Evolutionary conservation across 768 basidiomycete genomes (phyloP), one percentile per base, ranked within the genome.

Genomic region (Panaeolus papilionaceus): DNA sequence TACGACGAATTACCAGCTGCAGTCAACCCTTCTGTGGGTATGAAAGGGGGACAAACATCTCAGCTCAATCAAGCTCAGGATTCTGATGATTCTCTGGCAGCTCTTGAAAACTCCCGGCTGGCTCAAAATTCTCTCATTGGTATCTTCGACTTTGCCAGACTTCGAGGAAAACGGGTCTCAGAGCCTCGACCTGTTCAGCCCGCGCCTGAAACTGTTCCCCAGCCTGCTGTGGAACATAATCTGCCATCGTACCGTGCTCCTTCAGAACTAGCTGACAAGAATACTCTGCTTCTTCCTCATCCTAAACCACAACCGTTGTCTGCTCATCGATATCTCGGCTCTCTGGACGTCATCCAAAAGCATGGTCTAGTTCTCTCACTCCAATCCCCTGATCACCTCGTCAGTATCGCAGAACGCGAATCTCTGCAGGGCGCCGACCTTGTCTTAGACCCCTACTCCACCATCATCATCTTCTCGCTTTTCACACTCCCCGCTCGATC

Each of bases 401-500:
- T 93, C 26, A 82, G 86, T 37, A 82, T 94, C 12, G 82, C 89
- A 3, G 93, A 94, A 73, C 86, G 93, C 39, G 85, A 86, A 12
- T 75, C 78, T 62, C 82, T 93, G 2, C 81, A 77, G 63, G 89
- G 86, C 37, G 84, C 82, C 10, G 90, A 94, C 73, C 78, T 95
- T 38, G 86, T 93, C 67, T 70, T 93, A 20, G 91, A 93, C 75
- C 83, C 86, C 1, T 82, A 88, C 67, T 83, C 85, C 66, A 86
- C 88, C 4, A 76, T 92, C 26, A 70, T 91, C 37, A 86, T 89
- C 70, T 67, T 81, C 26, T 80, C 82, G 28, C 74, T 85, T 9
- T 78, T 83, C 39, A 73, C 78, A 8, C 80, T 93, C 7, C 85
- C 90, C 0, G 80, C 85, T 2, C 77, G 83, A 39, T 79, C 85